Conservation (phyloP, 768 basidiomycete species). For the Pleurotus eryngii region DNA sequence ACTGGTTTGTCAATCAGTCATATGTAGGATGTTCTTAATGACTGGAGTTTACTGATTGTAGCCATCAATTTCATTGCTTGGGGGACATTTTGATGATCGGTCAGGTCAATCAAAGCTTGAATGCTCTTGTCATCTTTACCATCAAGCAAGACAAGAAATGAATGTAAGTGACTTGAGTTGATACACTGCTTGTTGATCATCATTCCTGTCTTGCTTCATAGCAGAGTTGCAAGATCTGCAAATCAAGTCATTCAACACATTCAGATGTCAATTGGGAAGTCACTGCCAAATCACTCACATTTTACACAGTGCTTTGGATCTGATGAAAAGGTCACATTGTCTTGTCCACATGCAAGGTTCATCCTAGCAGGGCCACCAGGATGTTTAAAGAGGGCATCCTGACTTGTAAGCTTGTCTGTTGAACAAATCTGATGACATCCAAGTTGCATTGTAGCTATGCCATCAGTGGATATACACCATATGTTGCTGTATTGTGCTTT, state of each 20-base stretch:
- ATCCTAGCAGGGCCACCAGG: conserved; percentile 9
- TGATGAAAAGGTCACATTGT: conserved; percentile 8
- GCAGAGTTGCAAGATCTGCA: conserved; percentile 9
- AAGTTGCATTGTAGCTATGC: conserved; percentile 8
- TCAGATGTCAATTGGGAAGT: too few relatives aligned
- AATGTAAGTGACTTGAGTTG: conserved; percentile 17
- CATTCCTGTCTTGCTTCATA: conserved; percentile 15
- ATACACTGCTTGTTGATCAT: conserved; percentile 13
- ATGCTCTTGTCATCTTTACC: conserved; percentile 9
- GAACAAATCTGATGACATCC: conserved; percentile 9
- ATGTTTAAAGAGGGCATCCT: conserved; percentile 2
- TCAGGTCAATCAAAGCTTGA: conserved; percentile 21
- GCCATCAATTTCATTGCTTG: conserved; percentile 24
- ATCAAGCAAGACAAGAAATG: conserved; percentile 17
- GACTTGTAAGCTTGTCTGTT: neutral
- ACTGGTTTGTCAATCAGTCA: conserved; percentile 16
- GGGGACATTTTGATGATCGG: conserved; percentile 29
- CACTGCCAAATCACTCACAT: too few relatives aligned
- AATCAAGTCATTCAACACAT: too few relatives aligned
- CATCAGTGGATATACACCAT: conserved; percentile 12
- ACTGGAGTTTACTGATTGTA: conserved; percentile 13
- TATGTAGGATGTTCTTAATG: conserved; percentile 11
- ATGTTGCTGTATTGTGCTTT: conserved; percentile 4
- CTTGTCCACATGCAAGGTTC: conserved; percentile 11
- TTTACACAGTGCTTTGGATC: conserved; percentile 16